A percentile compares a stretch with the other conserved stretches of the same genome.
Evolutionary conservation across 2,329 filamentous ascomycete genomes (phyloP).

Genomic region (Atkinsonella hypoxylon): DNA sequence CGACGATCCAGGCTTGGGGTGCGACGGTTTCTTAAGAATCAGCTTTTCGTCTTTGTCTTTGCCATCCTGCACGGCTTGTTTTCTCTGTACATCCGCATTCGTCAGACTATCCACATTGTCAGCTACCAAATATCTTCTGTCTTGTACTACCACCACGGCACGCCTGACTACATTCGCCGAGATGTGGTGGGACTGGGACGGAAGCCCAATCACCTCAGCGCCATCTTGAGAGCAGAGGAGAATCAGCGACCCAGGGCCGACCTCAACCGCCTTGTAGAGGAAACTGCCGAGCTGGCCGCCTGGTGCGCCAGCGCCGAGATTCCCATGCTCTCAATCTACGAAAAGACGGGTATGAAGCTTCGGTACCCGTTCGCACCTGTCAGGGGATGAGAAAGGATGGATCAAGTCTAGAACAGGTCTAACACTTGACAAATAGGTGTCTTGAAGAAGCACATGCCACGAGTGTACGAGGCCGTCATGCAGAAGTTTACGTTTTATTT

Average conservation of each 20-base stretch:
- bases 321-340: conserved; percentile 78
- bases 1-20: conserved; percentile 39
- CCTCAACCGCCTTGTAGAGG: conserved; percentile 73
- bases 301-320: conserved; percentile 91
- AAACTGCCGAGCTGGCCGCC: conserved; percentile 81
- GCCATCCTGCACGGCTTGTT: conserved; percentile 68
- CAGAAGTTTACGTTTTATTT: conserved; percentile 82
- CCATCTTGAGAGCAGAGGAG: conserved; percentile 66
- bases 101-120: conserved; percentile 68
- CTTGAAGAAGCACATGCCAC: conserved; percentile 80
- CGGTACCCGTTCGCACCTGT: neutral
- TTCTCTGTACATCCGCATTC: conserved; percentile 73
- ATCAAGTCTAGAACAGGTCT: neutral
- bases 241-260: conserved; percentile 59
- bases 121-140: conserved; percentile 68
- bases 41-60: conserved; percentile 57
- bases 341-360: conserved; percentile 60
- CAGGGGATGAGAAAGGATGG: neutral
- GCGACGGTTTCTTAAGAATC: conserved; percentile 47
- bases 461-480: conserved; percentile 67
- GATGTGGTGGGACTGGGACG: conserved; percentile 67
- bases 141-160: conserved; percentile 89
- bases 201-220: conserved; percentile 76
- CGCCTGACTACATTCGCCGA: conserved; percentile 79
- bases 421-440: conserved; percentile 46